phyloP scores from a whole-genome alignment of 306 rosid genomes.

The Rosa multiflora region DNA sequence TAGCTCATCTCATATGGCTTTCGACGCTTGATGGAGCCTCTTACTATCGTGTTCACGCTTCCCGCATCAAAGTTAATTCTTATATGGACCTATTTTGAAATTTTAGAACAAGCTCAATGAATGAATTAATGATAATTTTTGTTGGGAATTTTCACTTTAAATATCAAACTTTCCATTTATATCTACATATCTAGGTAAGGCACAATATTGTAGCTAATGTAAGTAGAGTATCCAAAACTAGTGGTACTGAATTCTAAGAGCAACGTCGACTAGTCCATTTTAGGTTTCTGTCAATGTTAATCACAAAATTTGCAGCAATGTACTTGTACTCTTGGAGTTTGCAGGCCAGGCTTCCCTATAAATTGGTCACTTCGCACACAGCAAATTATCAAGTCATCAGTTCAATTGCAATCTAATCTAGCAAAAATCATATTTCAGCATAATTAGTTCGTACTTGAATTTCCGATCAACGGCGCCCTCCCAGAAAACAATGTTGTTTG shows the following conservation, averaged over 20 bases:
- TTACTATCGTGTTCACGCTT: no score
- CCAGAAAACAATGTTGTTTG: not conserved
- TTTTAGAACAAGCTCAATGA: no score
- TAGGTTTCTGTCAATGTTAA: not conserved
- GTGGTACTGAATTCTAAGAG: not conserved
- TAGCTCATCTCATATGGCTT: no score
- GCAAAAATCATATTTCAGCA: not conserved
- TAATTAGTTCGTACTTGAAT: not conserved
- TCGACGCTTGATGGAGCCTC: no score
- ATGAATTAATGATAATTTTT: no score
- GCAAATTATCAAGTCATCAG: not conserved
- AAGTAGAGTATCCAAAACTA: no score
- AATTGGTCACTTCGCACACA: not conserved
- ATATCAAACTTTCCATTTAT: not conserved
- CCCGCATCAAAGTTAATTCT: no score
- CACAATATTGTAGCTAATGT: no score
- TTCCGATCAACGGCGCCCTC: not conserved
- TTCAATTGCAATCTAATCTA: not conserved
- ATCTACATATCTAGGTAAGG: not conserved
- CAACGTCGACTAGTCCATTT: not conserved
- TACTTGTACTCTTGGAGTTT: not conserved
- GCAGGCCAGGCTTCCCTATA: not conserved
- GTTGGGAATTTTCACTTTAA: no score
- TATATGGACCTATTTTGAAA: no score
- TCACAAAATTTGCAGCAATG: not conserved